Conservation (phyloP, 2,329 filamentous ascomycete genomes). For the Pseudogymnoascus sp. region DNA sequence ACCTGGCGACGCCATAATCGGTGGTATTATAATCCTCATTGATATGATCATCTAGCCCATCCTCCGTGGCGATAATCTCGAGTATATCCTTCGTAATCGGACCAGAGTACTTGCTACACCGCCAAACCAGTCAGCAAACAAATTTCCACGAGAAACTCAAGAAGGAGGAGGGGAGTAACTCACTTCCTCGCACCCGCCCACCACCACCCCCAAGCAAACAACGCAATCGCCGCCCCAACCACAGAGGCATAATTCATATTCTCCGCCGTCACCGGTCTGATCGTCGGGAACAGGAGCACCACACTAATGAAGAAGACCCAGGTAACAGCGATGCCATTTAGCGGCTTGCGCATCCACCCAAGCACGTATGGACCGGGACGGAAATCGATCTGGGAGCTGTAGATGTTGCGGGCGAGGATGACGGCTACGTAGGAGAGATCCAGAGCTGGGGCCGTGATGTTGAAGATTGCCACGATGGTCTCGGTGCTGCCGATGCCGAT, state of each 20-base stretch:
- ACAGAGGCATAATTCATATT: slow-evolving; percentile 46
- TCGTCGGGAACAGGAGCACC: slow-evolving; percentile 47
- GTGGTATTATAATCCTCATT: neutral
- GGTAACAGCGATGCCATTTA: slow-evolving; percentile 48
- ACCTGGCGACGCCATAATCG: neutral
- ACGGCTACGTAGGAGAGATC: slow-evolving; percentile 51
- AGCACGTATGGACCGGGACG: slow-evolving; percentile 45
- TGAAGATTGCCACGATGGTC: slow-evolving; percentile 45
- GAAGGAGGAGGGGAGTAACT: neutral
- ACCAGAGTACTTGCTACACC: slow-evolving; percentile 46
- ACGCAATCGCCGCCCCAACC: slow-evolving; percentile 37
- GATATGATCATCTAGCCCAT: slow-evolving; percentile 13
- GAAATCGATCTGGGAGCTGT: slow-evolving; percentile 35
- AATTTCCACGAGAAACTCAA: neutral
- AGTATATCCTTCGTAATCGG: slow-evolving; percentile 48
- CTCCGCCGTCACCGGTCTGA: slow-evolving; percentile 36
- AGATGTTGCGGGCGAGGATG: slow-evolving; percentile 49
- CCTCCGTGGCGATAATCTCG: slow-evolving; percentile 33
- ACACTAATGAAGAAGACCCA: slow-evolving; percentile 57
- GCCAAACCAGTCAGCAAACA: neutral
- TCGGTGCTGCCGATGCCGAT: slow-evolving; percentile 43
- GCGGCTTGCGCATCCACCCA: slow-evolving; percentile 43
- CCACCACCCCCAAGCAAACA: slow-evolving; percentile 44
- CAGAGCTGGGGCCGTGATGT: slow-evolving; percentile 43
- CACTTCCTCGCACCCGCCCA: slow-evolving; percentile 25